Conservation (phyloP, 2,329 filamentous ascomycete species). For the Fusarium sp. region DNA sequence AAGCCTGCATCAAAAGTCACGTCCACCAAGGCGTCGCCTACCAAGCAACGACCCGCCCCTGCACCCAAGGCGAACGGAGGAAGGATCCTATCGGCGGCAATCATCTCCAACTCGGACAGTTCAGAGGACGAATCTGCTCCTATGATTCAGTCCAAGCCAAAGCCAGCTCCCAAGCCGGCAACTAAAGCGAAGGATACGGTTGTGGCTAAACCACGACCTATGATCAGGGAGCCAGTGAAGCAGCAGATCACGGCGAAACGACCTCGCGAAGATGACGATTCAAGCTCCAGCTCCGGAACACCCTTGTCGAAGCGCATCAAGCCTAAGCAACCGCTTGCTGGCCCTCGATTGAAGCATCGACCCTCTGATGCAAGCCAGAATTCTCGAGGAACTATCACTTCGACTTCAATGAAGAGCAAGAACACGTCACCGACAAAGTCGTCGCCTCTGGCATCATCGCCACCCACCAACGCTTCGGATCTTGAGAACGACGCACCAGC, state of each 20-base stretch:
- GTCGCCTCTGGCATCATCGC: conserved; percentile 72
- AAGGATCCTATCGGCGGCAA: conserved; percentile 65
- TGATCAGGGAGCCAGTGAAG: conserved; percentile 48
- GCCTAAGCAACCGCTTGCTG: conserved; percentile 55
- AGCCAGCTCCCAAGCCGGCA: conserved; percentile 40
- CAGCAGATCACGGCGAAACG: conserved; percentile 59
- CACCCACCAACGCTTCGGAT: conserved; percentile 73
- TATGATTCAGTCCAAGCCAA: conserved; percentile 49
- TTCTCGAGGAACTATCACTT: conserved; percentile 53
- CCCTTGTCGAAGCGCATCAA: conserved; percentile 69
- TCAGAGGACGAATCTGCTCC: conserved; percentile 62
- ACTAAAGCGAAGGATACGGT: conserved; percentile 48
- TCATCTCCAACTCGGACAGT: conserved; percentile 66
- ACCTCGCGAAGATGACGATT: conserved; percentile 62
- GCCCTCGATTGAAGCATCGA: conserved; percentile 55
- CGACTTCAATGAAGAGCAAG: conserved; percentile 61
- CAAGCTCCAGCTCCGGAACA: conserved; percentile 69
- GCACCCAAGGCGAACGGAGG: conserved; percentile 53
- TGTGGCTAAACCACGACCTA: conserved; percentile 46
- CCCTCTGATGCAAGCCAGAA: conserved; percentile 62
- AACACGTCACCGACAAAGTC: conserved; percentile 70
- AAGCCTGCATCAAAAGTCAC: conserved; percentile 55
- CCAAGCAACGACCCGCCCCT: conserved; percentile 53
- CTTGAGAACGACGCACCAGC: conserved; percentile 58
- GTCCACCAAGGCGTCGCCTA: conserved; percentile 51